Conservation (phyloP, 306 rosid genomes). For the Glycine soja region DNA sequence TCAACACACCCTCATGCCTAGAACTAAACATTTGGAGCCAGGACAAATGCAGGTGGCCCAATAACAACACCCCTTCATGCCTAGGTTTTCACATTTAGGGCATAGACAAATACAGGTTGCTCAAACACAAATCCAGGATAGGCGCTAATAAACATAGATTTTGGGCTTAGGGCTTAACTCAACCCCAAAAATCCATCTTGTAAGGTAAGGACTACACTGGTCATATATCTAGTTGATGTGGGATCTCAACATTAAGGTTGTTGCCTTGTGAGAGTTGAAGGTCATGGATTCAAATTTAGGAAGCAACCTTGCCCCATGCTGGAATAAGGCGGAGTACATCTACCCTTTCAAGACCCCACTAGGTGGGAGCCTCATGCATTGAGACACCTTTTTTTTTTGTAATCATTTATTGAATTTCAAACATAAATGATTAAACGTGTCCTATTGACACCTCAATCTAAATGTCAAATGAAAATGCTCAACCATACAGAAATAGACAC, state of each 20-base stretch:
- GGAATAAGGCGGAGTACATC: background rate
- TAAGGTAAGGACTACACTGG: background rate
- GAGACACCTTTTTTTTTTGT: background rate
- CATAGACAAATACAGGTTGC: background rate
- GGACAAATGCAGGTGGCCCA: background rate
- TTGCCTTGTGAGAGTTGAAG: background rate
- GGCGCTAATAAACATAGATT: background rate
- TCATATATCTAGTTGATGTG: background rate
- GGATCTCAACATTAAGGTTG: background rate
- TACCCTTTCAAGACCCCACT: background rate
- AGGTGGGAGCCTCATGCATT: background rate
- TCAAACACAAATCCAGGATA: background rate
- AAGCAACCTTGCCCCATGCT: background rate
- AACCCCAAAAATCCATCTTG: background rate
- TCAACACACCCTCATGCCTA: background rate
- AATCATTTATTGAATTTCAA: background rate
- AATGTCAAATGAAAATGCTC: conserved; percentile 19
- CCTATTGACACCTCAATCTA: conserved; percentile 5
- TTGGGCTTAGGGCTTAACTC: background rate
- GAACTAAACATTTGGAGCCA: background rate
- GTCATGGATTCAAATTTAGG: background rate
- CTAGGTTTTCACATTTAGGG: background rate
- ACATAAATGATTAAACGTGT: background rate
- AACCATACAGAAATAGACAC: background rate
- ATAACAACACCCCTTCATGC: background rate